Conservation (phyloP, 768 basidiomycete species). For the Paxillus rubicundulus region DNA sequence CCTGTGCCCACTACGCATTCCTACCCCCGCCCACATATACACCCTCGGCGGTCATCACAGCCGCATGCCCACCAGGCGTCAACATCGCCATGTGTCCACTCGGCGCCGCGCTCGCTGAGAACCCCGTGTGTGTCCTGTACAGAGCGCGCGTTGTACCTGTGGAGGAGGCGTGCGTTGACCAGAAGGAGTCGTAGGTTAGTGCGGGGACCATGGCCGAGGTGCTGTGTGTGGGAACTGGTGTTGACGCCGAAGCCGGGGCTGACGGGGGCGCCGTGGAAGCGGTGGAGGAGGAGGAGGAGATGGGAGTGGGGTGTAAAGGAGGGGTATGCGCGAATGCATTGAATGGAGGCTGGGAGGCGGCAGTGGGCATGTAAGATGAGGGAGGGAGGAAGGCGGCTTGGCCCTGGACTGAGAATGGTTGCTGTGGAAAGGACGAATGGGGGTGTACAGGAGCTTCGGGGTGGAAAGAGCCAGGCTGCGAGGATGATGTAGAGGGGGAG, state of each 20-base stretch:
- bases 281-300: neutral
- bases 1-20: neutral
- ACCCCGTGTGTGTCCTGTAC: conserved; percentile 30
- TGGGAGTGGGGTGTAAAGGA: neutral
- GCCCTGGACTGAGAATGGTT: conserved; percentile 11
- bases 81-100: conserved; percentile 32
- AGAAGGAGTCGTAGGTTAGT: conserved; percentile 62
- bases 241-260: neutral
- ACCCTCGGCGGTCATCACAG: conserved; percentile 32
- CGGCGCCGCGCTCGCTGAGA: conserved; percentile 23
- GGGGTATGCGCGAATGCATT: neutral
- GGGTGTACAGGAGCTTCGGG: neutral
- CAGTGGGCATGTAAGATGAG: neutral
- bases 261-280: neutral
- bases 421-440: neutral
- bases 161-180: conserved; percentile 50
- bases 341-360: neutral
- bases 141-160: conserved; percentile 25
- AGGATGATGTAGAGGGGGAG: neutral
- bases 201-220: conserved; percentile 20
- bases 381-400: conserved; percentile 3
- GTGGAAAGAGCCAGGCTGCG: neutral
- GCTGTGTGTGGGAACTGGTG: neutral
- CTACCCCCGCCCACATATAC: conserved; percentile 29
- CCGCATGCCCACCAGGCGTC: conserved; percentile 30